Evolutionary conservation across 192 early-diverging fungal genomes (phyloP).

Genomic region (Phycomyces blakesleeanus): DNA sequence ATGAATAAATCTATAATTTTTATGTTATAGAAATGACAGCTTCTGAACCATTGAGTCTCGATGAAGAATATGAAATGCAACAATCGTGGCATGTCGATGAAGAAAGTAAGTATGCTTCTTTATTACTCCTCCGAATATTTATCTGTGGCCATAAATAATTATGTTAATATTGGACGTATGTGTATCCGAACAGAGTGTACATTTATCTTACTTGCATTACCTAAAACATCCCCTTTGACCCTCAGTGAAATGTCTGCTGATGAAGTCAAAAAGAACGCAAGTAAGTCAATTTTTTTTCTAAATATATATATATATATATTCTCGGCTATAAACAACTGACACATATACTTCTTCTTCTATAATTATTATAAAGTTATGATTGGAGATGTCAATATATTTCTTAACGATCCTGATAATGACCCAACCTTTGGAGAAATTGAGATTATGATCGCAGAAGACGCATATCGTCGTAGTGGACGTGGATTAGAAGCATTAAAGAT

Average conservation of each 20-base stretch:
- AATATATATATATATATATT: neutral
- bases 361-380: slow-evolving; percentile 71
- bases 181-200: too few relatives aligned
- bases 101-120: slow-evolving; percentile 49
- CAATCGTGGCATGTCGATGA: slow-evolving; percentile 81
- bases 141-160: too few relatives aligned
- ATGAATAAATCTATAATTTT: neutral
- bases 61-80: slow-evolving; percentile 97
- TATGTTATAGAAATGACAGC: slow-evolving; percentile 91
- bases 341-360: too few relatives aligned
- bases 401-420: slow-evolving; percentile 73
- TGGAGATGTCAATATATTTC: slow-evolving; percentile 94
- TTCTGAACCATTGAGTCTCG: slow-evolving; percentile 86
- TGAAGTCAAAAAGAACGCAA: slow-evolving; percentile 28
- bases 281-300: slow-evolving; percentile 8
- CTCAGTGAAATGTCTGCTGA: slow-evolving; percentile 12
- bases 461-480: slow-evolving; percentile 44
- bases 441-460: slow-evolving; percentile 87
- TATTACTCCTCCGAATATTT: too few relatives aligned
- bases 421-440: slow-evolving; percentile 79
- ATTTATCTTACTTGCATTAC: slow-evolving; percentile 59
- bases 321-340: too few relatives aligned
- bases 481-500: slow-evolving; percentile 54
- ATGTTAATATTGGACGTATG: too few relatives aligned
- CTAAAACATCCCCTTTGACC: slow-evolving; percentile 14